Evolutionary conservation across 164 flowering plant genomes (phyloP).

Genomic region (Sextonia rubra): DNA sequence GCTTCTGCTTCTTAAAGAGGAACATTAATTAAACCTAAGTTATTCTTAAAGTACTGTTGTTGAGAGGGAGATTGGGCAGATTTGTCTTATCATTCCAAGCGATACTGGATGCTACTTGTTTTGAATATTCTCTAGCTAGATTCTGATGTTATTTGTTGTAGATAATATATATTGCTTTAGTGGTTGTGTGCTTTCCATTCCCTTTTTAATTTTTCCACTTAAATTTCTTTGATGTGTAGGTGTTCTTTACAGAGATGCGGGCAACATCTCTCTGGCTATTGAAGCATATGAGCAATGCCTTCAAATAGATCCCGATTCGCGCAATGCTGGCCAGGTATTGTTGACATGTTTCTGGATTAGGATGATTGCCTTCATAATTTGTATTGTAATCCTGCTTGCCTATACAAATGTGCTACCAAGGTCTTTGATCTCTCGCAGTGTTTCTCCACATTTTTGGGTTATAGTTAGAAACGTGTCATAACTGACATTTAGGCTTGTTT

Average conservation of each 20-base stretch:
- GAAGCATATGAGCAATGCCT: conserved; percentile 98
- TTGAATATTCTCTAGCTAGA: neutral
- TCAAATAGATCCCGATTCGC: conserved; percentile 96
- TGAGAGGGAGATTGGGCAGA: too few relatives aligned
- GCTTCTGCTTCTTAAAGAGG: too few relatives aligned
- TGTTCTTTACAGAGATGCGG: conserved; percentile 98
- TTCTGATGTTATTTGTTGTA: neutral
- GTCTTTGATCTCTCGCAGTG: neutral
- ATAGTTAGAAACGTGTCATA: too few relatives aligned
- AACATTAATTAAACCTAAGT: too few relatives aligned
- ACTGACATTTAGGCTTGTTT: too few relatives aligned
- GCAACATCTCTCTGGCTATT: conserved; percentile 75
- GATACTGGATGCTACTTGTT: too few relatives aligned
- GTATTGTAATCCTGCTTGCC: neutral
- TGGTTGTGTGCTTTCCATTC: neutral
- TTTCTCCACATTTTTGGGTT: too few relatives aligned
- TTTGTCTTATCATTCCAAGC: too few relatives aligned
- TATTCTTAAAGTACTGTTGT: too few relatives aligned
- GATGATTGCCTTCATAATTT: neutral
- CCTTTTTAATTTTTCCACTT: neutral
- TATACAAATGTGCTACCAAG: neutral
- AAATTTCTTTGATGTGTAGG: conserved; percentile 39
- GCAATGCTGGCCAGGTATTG: conserved; percentile 98
- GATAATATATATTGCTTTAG: neutral
- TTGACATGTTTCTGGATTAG: neutral